Conservation (phyloP, 1,139 yeast species). For the Arxiozyma slooffiae region DNA sequence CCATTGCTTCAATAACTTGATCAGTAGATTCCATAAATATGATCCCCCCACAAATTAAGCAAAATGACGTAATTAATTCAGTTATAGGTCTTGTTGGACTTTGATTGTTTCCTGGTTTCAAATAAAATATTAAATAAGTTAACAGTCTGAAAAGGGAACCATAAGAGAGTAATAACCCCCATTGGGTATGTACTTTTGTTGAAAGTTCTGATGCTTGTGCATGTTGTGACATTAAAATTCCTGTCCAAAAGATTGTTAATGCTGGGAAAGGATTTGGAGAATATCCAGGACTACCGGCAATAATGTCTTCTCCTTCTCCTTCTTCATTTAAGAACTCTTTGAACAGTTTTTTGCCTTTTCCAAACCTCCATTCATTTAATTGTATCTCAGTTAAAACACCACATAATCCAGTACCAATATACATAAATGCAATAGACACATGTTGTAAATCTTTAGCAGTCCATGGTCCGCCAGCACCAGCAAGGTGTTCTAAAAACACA, state of each 20-base stretch:
- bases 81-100: slow-evolving; percentile 68
- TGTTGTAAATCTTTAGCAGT: slow-evolving; percentile 90
- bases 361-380: slow-evolving; percentile 34
- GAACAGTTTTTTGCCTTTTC: slow-evolving; percentile 23
- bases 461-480: slow-evolving; percentile 70
- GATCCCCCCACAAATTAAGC: slow-evolving; percentile 77
- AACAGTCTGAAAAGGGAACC: slow-evolving; percentile 69
- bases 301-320: slow-evolving; percentile 19
- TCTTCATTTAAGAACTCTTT: slow-evolving; percentile 9
- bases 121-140: slow-evolving; percentile 52
- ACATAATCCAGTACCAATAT: slow-evolving; percentile 83
- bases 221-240: slow-evolving; percentile 91
- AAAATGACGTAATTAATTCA: slow-evolving; percentile 68
- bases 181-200: slow-evolving; percentile 73
- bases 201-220: slow-evolving; percentile 72
- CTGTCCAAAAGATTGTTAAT: slow-evolving; percentile 91
- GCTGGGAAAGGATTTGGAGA: slow-evolving; percentile 91
- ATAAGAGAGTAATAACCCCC: slow-evolving; percentile 76
- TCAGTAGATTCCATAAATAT: slow-evolving; percentile 89
- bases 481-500: slow-evolving; percentile 80
- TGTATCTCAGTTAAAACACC: slow-evolving; percentile 71
- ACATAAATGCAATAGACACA: slow-evolving; percentile 89
- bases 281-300: slow-evolving; percentile 55
- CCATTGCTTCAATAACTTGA: slow-evolving; percentile 71
- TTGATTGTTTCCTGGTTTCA: slow-evolving; percentile 39